Evolutionary conservation across 1,139 yeast genomes (phyloP).

Genomic region (Wickerhamomyces sp.): DNA sequence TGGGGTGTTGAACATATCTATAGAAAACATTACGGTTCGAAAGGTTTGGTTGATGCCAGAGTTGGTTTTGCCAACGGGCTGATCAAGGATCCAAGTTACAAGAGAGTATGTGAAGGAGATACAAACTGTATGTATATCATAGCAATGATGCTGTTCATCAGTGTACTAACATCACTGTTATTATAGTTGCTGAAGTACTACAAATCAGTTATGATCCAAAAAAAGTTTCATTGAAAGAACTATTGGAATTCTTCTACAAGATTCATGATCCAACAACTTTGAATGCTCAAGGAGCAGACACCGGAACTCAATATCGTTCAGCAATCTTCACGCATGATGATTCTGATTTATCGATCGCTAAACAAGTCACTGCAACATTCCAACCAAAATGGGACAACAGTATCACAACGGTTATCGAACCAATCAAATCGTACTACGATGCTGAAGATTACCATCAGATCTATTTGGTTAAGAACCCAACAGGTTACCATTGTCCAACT

Average conservation of each 20-base stretch:
- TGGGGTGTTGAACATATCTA: slow-evolving; percentile 94
- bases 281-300: slow-evolving; percentile 69
- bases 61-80: slow-evolving; percentile 91
- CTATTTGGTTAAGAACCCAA: slow-evolving; percentile 70
- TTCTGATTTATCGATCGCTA: slow-evolving; percentile 40
- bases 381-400: slow-evolving; percentile 53
- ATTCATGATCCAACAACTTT: slow-evolving; percentile 78
- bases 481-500: slow-evolving; percentile 82
- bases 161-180: not conserved
- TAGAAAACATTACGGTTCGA: slow-evolving; percentile 54
- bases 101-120: slow-evolving; percentile 67
- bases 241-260: slow-evolving; percentile 73
- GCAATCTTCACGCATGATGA: slow-evolving; percentile 61
- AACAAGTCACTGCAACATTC: slow-evolving; percentile 33
- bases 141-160: not conserved
- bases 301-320: slow-evolving; percentile 77
- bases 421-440: slow-evolving; percentile 70
- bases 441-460: slow-evolving; percentile 91
- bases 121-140: slow-evolving; percentile 40
- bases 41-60: slow-evolving; percentile 66
- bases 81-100: slow-evolving; percentile 53
- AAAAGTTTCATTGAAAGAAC: slow-evolving; percentile 48
- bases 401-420: slow-evolving; percentile 66
- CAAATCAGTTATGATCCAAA: slow-evolving; percentile 81
- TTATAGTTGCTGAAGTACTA: slow-evolving; percentile 56